Conservation (phyloP, 164 flowering plant genomes). For the Macadamia integrifolia region DNA sequence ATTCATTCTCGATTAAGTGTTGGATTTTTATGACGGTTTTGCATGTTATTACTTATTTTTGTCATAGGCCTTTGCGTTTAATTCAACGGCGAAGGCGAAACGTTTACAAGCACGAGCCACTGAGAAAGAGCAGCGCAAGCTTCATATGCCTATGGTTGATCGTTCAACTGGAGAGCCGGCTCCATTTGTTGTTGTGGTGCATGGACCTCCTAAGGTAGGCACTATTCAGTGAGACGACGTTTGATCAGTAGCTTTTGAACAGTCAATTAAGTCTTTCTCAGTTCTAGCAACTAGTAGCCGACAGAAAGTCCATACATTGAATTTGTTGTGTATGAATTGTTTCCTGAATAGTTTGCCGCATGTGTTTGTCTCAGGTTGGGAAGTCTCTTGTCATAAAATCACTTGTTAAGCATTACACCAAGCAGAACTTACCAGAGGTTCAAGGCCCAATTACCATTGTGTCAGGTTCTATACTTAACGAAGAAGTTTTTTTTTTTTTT, state of each 20-base stretch:
- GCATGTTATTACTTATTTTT: not conserved
- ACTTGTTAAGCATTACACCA: slow-evolving; percentile 86
- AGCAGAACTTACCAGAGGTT: slow-evolving; percentile 80
- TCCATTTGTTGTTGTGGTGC: slow-evolving; percentile 86
- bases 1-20: not conserved
- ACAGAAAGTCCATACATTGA: not conserved
- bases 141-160: slow-evolving; percentile 77
- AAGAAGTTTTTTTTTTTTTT: not conserved
- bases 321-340: not conserved
- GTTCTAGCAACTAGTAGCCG: not conserved
- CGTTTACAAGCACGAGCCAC: slow-evolving; percentile 65
- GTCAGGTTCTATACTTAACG: slow-evolving; percentile 47
- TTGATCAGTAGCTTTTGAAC: not conserved
- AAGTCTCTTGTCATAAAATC: slow-evolving; percentile 83
- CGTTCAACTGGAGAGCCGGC: slow-evolving; percentile 78
- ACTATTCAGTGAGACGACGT: not conserved
- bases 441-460: slow-evolving; percentile 90
- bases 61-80: slow-evolving; percentile 76
- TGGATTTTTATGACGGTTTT: not conserved
- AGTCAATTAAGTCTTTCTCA: not conserved
- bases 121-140: slow-evolving; percentile 90
- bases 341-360: not conserved
- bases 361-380: slow-evolving; percentile 61
- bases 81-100: slow-evolving; percentile 72
- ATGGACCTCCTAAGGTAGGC: slow-evolving; percentile 97